phyloP scores from a whole-genome alignment of 495 filamentous ascomycete genomes.

The Sabuloglossum arenarium region DNA sequence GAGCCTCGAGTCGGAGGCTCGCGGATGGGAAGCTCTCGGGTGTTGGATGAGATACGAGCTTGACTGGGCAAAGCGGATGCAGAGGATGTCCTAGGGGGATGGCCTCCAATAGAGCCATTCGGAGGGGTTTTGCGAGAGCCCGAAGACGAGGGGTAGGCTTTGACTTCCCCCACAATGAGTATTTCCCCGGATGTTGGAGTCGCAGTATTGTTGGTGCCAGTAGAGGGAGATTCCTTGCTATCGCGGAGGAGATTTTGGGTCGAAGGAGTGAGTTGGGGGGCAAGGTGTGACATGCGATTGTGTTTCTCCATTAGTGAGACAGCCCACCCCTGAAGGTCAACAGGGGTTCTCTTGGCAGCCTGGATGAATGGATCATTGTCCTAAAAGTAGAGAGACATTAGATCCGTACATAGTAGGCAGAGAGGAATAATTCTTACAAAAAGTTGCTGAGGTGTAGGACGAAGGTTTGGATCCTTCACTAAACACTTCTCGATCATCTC shows the following conservation, averaged over 20 bases:
- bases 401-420: background rate
- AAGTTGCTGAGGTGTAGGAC: constrained; percentile 81
- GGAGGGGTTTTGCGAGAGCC: background rate
- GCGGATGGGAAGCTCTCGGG: background rate
- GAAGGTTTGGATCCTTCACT: constrained; percentile 63
- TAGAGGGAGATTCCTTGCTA: constrained; percentile 16
- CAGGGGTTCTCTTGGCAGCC: constrained; percentile 82
- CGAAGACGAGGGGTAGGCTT: constrained; percentile 1
- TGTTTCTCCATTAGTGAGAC: constrained; percentile 75
- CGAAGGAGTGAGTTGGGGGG: constrained; percentile 25
- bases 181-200: constrained; percentile 49
- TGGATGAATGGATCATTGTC: constrained; percentile 84
- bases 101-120: background rate
- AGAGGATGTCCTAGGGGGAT: constrained; percentile 3
- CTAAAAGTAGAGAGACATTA: constrained; percentile 20
- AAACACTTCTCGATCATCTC: constrained; percentile 94
- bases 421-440: constrained; percentile 20
- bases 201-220: constrained; percentile 21
- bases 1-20: background rate
- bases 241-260: constrained; percentile 32
- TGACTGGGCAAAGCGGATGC: background rate
- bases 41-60: background rate
- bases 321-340: constrained; percentile 78
- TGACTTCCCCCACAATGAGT: constrained; percentile 26
- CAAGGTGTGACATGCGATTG: constrained; percentile 80